Percentiles rank a stretch among this genome's conserved stretches.
These are phyloP conservation scores for Ascocoryne sarcoides DNA, from an alignment of 2,329 filamentous ascomycete genomes.

Conservation along the genomic window DNA sequence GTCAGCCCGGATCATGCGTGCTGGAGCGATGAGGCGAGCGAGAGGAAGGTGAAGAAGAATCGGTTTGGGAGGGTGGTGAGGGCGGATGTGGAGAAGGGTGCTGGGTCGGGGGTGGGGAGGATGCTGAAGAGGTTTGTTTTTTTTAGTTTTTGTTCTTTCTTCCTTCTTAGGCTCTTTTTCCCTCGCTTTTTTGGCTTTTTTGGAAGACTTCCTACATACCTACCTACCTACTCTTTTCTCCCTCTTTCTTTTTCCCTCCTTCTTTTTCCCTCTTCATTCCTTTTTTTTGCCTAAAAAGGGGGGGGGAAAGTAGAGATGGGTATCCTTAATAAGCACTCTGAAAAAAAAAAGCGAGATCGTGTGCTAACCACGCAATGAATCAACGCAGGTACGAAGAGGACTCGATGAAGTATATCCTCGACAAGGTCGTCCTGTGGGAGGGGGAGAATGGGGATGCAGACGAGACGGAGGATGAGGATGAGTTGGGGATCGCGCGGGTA, in stretches of 20 bases:
- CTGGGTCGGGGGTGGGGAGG: not conserved
- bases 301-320: not conserved
- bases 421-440: constrained; percentile 14
- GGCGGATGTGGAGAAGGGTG: constrained; percentile 44
- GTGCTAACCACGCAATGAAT: not conserved
- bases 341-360: no score
- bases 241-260: not conserved
- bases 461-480: constrained; percentile 12
- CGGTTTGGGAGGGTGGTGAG: constrained; percentile 51
- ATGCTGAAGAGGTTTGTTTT: constrained; percentile 7
- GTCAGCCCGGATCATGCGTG: constrained; percentile 67
- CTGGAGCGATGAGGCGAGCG: constrained; percentile 58
- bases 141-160: not conserved
- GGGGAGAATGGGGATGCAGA: constrained; percentile 8
- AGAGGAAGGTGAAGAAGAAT: constrained; percentile 49
- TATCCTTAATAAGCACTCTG: no score
- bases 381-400: constrained; percentile 38
- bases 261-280: not conserved
- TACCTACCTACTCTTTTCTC: not conserved
- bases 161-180: no score
- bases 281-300: not conserved
- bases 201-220: not conserved
- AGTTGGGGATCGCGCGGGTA: not conserved
- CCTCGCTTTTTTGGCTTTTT: no score
- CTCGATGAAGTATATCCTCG: constrained; percentile 41